Conservation (phyloP, 306 rosid species). For the Herpetospermum pedunculosum region DNA sequence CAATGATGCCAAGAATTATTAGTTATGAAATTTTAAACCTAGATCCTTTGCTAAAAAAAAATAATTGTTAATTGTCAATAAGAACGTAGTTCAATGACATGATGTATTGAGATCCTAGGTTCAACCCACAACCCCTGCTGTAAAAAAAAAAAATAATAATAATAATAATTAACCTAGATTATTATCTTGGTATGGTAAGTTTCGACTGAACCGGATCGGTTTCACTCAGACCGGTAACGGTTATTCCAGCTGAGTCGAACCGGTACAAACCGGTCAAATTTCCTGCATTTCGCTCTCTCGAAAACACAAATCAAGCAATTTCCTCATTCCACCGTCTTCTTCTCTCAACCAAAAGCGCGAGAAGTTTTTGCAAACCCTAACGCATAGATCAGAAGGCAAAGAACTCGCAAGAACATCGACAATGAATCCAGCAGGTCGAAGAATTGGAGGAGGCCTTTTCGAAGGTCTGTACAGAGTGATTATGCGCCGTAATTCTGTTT, state of each 20-base stretch:
- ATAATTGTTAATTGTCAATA: too few species aligned
- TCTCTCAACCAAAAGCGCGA: not conserved
- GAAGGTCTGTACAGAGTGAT: slow-evolving; percentile 80
- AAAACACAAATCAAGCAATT: not conserved
- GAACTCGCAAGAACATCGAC: slow-evolving; percentile 1
- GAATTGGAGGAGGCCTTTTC: slow-evolving; percentile 55
- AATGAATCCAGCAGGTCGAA: slow-evolving; percentile 55
- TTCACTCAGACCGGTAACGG: not conserved
- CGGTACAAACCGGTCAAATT: not conserved
- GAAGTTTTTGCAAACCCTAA: slow-evolving; percentile 13
- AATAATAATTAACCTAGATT: too few species aligned
- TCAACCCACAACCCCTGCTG: too few species aligned
- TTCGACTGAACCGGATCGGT: not conserved
- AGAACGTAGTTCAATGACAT: too few species aligned
- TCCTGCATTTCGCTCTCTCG: not conserved
- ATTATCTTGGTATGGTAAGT: too few species aligned
- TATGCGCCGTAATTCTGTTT: slow-evolving; percentile 96
- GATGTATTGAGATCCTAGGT: too few species aligned
- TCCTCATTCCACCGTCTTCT: not conserved
- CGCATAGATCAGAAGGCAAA: slow-evolving; percentile 17
- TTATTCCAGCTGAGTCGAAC: not conserved
- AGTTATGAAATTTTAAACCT: too few species aligned
- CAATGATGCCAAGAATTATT: too few species aligned
- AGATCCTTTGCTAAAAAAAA: too few species aligned
- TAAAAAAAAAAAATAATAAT: too few species aligned